phyloP scores from a whole-genome alignment of 169 alveolate species.

The Cryptosporidium viatorum region DNA sequence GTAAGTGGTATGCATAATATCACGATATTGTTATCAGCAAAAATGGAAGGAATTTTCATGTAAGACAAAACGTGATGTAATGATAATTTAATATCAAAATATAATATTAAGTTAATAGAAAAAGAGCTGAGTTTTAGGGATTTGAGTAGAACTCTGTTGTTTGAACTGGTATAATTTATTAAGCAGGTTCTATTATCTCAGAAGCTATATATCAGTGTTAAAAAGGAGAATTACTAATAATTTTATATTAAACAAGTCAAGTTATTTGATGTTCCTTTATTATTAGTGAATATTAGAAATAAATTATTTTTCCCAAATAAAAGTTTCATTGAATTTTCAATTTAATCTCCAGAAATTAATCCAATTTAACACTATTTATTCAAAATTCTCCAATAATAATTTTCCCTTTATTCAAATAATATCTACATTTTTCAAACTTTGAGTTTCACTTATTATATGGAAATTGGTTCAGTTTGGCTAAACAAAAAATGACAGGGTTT shows the following conservation, averaged over 20 bases:
- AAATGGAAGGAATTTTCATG: constrained; percentile 44
- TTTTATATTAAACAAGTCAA: neutral
- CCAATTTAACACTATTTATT: neutral
- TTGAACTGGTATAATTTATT: neutral
- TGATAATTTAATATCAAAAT: neutral
- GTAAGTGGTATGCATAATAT: neutral
- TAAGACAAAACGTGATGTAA: constrained; percentile 71
- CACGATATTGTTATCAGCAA: neutral
- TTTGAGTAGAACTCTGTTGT: neutral
- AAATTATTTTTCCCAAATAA: neutral
- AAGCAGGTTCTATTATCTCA: neutral
- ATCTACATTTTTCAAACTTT: neutral
- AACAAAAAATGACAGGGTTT: constrained; percentile 30
- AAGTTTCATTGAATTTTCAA: neutral
- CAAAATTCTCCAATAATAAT: neutral
- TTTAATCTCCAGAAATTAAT: neutral
- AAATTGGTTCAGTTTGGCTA: neutral
- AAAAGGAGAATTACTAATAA: neutral
- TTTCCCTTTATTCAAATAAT: neutral
- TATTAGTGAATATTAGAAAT: neutral
- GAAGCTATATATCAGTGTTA: neutral
- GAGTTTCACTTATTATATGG: neutral
- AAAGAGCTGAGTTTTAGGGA: neutral
- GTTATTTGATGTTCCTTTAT: neutral
- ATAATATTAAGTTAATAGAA: constrained; percentile 2